Evolutionary conservation across 345 rosid genomes (phyloP), one percentile per base, ranked within the genome.

Genomic region (Melaleuca quinquenervia): DNA sequence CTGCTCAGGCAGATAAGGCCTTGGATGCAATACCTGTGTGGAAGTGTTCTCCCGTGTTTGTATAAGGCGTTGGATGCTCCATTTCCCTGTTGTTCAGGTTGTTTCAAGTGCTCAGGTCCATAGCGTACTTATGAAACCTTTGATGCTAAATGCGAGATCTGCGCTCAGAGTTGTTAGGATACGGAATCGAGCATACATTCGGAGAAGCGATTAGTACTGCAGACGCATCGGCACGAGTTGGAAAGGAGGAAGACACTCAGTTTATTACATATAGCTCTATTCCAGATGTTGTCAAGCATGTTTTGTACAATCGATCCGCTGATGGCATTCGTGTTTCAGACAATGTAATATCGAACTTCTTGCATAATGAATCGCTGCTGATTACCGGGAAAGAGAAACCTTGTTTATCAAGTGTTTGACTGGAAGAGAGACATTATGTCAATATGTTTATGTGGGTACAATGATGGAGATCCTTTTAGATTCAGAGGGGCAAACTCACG

Each of bases 1-100:
- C 41, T 41, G 41, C 41, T 41, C 41, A 41, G 41, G 41, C 41
- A n/a, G n/a, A n/a, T n/a, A n/a, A n/a, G n/a, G n/a, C n/a, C n/a
- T n/a, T n/a, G n/a, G n/a, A n/a, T n/a, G n/a, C n/a, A n/a, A n/a
- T n/a, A 14, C 62, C 29, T 26, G 16, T 56, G n/a, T 6, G 29
- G 26, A 56, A 11, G 64, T 56, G 64, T 26, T 26, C 5, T 26
- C 14, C 16, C 0, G 7, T 56, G 64, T 0, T 27, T 56, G 64
- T 26, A 26, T 29, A 26, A 56, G 32, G 32, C 1, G 0, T 24
- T 2, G 64, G 64, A 56, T 56, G 64, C 15, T 26, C 0, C 0
- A 14, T 0, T n/a, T n/a, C n/a, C n/a, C 29, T 26, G 64, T 11
- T 56, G 62, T 55, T 41, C 41, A 41, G 41, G 41, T 4, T 41